A percentile compares a stretch with the other conserved stretches of the same genome.
These are phyloP conservation scores for Hymenoscyphus salicellus DNA, from an alignment of 2,329 filamentous ascomycete genomes.

Conservation along the genomic window DNA sequence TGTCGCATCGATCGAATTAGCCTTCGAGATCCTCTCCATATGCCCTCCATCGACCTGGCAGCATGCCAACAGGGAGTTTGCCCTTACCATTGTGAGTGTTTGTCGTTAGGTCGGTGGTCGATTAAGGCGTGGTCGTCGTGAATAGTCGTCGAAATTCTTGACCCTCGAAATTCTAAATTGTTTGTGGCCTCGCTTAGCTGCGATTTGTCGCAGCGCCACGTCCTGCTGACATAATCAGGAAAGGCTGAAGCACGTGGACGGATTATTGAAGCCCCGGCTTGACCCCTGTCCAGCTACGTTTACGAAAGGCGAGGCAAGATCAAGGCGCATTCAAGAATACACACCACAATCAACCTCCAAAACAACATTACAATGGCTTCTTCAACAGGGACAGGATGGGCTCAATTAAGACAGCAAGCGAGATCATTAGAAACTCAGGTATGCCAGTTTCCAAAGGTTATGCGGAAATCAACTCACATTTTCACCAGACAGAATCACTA, in stretches of 20 bases:
- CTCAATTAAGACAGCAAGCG: conserved; percentile 89
- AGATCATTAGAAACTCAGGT: conserved; percentile 88
- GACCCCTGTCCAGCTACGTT: conserved; percentile 4
- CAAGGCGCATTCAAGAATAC: not conserved
- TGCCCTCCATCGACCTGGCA: not conserved
- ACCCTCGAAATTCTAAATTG: conserved; percentile 11
- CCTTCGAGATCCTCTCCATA: conserved; percentile 17
- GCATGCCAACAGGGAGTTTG: conserved; percentile 1
- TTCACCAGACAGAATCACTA: conserved; percentile 70
- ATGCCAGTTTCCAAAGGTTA: conserved; percentile 29
- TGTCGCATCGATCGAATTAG: conserved; percentile 43
- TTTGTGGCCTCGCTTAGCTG: conserved; percentile 3
- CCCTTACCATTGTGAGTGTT: conserved; percentile 24
- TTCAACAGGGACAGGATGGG: conserved; percentile 62
- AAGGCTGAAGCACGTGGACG: not conserved
- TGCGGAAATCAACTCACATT: conserved; percentile 18
- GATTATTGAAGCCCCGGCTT: not conserved
- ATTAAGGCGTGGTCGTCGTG: conserved; percentile 12
- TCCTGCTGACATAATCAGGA: not conserved
- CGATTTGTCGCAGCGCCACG: not conserved
- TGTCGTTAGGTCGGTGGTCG: conserved; percentile 25
- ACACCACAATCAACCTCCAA: not conserved
- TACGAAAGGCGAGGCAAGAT: conserved; percentile 1
- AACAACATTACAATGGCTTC: conserved; percentile 27
- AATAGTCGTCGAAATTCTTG: conserved; percentile 7